Conservation (phyloP, 352 stramenopile species). For the Globisporangium acanthophoron region DNA sequence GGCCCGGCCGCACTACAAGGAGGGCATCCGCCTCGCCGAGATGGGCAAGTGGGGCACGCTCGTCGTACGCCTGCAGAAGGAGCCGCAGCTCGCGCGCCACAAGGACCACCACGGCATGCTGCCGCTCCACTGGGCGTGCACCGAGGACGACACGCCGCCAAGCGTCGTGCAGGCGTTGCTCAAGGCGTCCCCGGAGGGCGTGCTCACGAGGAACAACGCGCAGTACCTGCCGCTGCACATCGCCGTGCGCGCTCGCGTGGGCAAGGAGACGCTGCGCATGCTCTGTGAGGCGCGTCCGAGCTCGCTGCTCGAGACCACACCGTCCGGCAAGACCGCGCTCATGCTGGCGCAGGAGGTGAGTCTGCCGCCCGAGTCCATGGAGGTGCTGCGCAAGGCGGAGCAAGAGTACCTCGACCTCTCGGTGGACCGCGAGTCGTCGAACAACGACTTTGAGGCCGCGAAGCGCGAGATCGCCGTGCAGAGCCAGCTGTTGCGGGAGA, state of each 20-base stretch:
- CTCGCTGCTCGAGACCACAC: slow-evolving; percentile 63
- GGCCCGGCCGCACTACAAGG: slow-evolving; percentile 64
- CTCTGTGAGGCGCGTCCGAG: slow-evolving; percentile 64
- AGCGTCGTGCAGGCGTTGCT: slow-evolving; percentile 58
- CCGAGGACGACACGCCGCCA: slow-evolving; percentile 66
- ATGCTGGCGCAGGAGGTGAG: slow-evolving; percentile 56
- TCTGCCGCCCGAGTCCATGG: slow-evolving; percentile 36
- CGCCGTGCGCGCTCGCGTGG: slow-evolving; percentile 54
- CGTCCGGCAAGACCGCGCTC: slow-evolving; percentile 63
- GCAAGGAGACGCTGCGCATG: slow-evolving; percentile 43
- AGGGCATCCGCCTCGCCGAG: slow-evolving; percentile 74
- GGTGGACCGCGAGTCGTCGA: slow-evolving; percentile 52
- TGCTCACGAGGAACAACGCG: slow-evolving; percentile 78
- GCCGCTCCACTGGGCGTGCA: slow-evolving; percentile 80
- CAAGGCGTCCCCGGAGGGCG: slow-evolving; percentile 62
- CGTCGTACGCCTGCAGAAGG: slow-evolving; percentile 42
- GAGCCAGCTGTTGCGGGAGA: slow-evolving; percentile 70
- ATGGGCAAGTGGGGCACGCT: slow-evolving; percentile 76
- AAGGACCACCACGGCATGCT: slow-evolving; percentile 84
- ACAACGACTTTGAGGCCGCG: slow-evolving; percentile 60
- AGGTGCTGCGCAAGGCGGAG: slow-evolving; percentile 64
- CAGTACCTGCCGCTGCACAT: slow-evolving; percentile 84
- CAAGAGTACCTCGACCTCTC: slow-evolving; percentile 62
- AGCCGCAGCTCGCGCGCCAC: slow-evolving; percentile 66
- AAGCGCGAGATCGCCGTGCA: slow-evolving; percentile 76